Base-by-base conservation (phyloP, 768 basidiomycete genomes). In the Termitomyces sp. region DNA sequence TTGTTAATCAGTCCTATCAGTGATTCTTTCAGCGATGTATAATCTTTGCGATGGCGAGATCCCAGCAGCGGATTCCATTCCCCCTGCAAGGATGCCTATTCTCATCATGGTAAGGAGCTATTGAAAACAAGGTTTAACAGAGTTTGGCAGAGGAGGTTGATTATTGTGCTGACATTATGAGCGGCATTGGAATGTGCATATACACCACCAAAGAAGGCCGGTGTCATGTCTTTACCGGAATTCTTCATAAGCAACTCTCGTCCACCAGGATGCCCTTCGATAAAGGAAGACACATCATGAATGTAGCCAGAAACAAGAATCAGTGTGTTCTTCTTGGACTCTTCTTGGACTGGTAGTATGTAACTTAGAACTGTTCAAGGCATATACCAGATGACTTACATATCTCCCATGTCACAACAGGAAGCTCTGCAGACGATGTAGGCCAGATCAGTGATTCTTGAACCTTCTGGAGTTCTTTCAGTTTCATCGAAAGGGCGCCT, bases 131-230 rank as follows among this genome's bases (percentile, higher is more conserved):
- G n/a, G 4, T 20, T 41, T 14, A 34, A 18, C 9, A 22, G 20
- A 57, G 27, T 12, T 37, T n/a, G 29, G 39, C 26, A n/a, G n/a
- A 39, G 5, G 24, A 36, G 47, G 51, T 12, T 39, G 2, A 10
- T 4, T 1, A 16, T 48, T 24, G 26, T 22, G 72, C 83, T 59
- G 67, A 86, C 86, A 61, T 89, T 90, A 68, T 88, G 86, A 12
- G 91, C 91, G 6, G 89, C 90, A 68, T 90, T 88, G 8, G 88
- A 90, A 67, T 94, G 91, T 27, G 84, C 79, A 69, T 92, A 91
- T 2, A 88, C 75, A 24, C 92, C 92, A 4, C 94, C 94, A 67
- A 87, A 90, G 76, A 95, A 95, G 2, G 89, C 80, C 0, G 87
- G 79, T 0, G 92, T 93, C 68, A 89, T 85, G 61, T 95, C 92